These are phyloP conservation scores for Naegleria gruberi DNA, from an alignment of 208 protist species.

Conservation along the genomic window DNA sequence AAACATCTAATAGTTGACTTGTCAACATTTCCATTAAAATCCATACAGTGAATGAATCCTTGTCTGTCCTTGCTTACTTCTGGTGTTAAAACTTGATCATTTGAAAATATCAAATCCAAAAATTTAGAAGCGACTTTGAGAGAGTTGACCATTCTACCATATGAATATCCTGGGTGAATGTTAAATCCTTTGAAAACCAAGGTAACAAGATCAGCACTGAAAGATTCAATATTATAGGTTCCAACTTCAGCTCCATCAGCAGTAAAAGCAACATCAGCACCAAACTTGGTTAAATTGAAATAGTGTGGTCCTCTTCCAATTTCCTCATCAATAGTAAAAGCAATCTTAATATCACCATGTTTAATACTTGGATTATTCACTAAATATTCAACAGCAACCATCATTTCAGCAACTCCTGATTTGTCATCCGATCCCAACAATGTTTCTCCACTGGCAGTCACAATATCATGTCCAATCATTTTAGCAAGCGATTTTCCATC, in stretches of 20 bases:
- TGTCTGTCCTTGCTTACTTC: neutral
- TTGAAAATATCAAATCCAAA: neutral
- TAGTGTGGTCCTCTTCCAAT: neutral
- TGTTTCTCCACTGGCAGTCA: neutral
- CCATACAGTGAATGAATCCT: neutral
- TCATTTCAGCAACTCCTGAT: neutral
- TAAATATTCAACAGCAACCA: neutral
- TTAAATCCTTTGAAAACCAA: neutral
- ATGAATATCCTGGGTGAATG: neutral
- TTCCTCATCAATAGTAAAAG: neutral
- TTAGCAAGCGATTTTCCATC: neutral
- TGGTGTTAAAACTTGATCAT: neutral
- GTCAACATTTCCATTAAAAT: neutral
- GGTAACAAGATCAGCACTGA: neutral
- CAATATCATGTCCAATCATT: neutral
- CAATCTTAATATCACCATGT: neutral
- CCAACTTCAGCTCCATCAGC: neutral
- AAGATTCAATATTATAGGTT: neutral
- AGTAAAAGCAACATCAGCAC: neutral
- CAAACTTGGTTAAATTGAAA: neutral
- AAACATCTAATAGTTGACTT: neutral
- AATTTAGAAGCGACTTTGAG: neutral
- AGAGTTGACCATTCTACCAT: neutral
- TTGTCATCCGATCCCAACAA: neutral
- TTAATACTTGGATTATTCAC: neutral